Evolutionary conservation across 2,329 filamentous ascomycete species (phyloP).

Genomic region (Thelonectria olida): DNA sequence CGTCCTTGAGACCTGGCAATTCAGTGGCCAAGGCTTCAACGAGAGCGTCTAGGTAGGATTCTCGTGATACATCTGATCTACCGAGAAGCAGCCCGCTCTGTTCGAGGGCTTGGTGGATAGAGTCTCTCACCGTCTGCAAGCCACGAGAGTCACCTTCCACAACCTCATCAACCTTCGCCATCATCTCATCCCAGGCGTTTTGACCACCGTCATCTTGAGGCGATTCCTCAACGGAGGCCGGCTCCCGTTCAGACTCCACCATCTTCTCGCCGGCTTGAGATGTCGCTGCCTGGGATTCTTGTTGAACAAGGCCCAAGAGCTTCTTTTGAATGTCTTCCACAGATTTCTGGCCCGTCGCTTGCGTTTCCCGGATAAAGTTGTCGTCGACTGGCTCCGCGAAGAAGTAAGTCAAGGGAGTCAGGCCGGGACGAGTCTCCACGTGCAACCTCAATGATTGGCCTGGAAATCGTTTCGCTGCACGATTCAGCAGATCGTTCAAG

Average conservation of each 20-base stretch:
- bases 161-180: constrained; percentile 63
- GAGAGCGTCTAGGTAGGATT: constrained; percentile 59
- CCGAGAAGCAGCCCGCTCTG: constrained; percentile 61
- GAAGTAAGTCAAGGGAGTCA: constrained; percentile 80
- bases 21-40: constrained; percentile 57
- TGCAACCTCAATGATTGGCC: constrained; percentile 79
- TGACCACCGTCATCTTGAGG: constrained; percentile 43
- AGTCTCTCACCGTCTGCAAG: constrained; percentile 60
- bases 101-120: constrained; percentile 63
- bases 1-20: constrained; percentile 39
- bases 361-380: constrained; percentile 77
- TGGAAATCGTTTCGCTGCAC: constrained; percentile 79
- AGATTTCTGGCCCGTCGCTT: constrained; percentile 70
- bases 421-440: constrained; percentile 76
- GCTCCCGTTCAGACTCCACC: constrained; percentile 21
- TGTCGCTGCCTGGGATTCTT: constrained; percentile 40
- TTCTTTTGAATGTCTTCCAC: constrained; percentile 75
- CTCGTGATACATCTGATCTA: constrained; percentile 56
- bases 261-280: constrained; percentile 4
- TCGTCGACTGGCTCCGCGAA: constrained; percentile 87
- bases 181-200: constrained; percentile 63
- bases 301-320: constrained; percentile 61
- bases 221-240: constrained; percentile 25
- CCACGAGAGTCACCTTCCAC: constrained; percentile 67
- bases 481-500: constrained; percentile 81